A percentile compares a stretch with the other conserved stretches of the same genome.
phyloP scores from a whole-genome alignment of 148 eudicot genomes.

The Agrostemma githago region DNA sequence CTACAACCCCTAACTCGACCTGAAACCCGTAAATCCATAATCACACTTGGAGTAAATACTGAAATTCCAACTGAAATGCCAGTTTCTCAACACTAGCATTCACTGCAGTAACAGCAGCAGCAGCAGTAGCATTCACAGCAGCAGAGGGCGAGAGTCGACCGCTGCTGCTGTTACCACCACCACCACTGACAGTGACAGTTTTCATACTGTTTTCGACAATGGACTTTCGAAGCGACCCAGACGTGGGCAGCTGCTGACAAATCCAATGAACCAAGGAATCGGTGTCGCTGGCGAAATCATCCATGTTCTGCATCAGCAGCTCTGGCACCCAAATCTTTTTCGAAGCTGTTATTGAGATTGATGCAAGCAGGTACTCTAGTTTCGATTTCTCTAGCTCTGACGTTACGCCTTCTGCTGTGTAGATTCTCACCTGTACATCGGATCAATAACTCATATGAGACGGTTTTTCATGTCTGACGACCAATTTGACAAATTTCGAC shows the following conservation, averaged over 20 bases:
- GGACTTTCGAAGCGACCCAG: conserved; percentile 76
- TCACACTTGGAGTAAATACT: conserved; percentile 59
- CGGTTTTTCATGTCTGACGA: too few species aligned
- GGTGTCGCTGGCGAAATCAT: conserved; percentile 56
- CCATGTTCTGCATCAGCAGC: conserved; percentile 52
- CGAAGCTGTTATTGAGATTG: conserved; percentile 54
- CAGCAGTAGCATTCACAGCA: neutral
- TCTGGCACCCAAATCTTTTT: conserved; percentile 72
- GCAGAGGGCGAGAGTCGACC: conserved; percentile 27
- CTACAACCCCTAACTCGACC: too few species aligned
- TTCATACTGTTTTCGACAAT: conserved; percentile 42
- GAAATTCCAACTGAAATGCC: conserved; percentile 78
- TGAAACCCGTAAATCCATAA: too few species aligned
- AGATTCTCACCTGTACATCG: conserved; percentile 55
- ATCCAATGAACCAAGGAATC: conserved; percentile 72
- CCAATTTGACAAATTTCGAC: too few species aligned
- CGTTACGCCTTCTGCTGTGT: conserved; percentile 64
- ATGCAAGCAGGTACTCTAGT: conserved; percentile 78
- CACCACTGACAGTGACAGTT: conserved; percentile 23
- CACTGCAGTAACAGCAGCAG: neutral
- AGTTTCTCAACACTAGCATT: conserved; percentile 48
- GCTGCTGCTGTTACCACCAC: conserved; percentile 24
- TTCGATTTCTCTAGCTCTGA: conserved; percentile 73
- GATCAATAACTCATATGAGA: too few species aligned
- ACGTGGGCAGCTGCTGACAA: conserved; percentile 77